Percentiles rank a stretch among this genome's conserved stretches.
These are phyloP conservation scores for Xylariaceae sp. DNA, from an alignment of 2,329 filamentous ascomycete genomes.

Conservation along the genomic window DNA sequence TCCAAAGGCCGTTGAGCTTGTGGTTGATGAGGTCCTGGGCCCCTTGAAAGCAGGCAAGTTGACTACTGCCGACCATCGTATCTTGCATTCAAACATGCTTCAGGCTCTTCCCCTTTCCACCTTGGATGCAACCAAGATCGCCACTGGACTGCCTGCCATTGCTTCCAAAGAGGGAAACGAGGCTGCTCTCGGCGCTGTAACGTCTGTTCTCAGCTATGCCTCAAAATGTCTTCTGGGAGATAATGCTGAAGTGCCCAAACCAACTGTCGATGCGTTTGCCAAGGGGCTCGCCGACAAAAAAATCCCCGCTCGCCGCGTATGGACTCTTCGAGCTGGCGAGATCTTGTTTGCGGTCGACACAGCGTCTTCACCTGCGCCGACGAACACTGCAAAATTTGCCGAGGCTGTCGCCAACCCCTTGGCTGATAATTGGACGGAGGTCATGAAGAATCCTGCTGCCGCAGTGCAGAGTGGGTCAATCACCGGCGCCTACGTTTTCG, in stretches of 20 bases:
- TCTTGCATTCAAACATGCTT: slow-evolving; percentile 80
- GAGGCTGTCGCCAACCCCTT: slow-evolving; percentile 55
- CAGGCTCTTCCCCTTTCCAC: slow-evolving; percentile 59
- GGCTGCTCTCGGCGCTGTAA: slow-evolving; percentile 71
- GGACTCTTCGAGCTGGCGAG: slow-evolving; percentile 73
- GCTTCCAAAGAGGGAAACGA: slow-evolving; percentile 89
- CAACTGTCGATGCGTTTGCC: slow-evolving; percentile 65
- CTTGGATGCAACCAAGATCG: slow-evolving; percentile 64
- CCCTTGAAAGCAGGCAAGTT: slow-evolving; percentile 84
- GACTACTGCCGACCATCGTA: slow-evolving; percentile 78
- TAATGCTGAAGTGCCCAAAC: slow-evolving; percentile 60
- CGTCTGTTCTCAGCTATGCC: slow-evolving; percentile 67
- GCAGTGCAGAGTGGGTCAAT: slow-evolving; percentile 82
- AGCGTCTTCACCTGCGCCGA: slow-evolving; percentile 44
- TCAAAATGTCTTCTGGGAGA: slow-evolving; percentile 61
- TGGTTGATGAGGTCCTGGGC: slow-evolving; percentile 72
- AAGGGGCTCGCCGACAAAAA: slow-evolving; percentile 90
- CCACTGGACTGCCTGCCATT: slow-evolving; percentile 63
- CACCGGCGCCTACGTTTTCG: slow-evolving; percentile 72
- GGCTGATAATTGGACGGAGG: slow-evolving; percentile 72
- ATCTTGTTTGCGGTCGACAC: slow-evolving; percentile 59
- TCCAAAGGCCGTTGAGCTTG: slow-evolving; percentile 57
- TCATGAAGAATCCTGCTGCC: slow-evolving; percentile 71
- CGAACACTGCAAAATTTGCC: slow-evolving; percentile 48
- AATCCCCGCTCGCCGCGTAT: slow-evolving; percentile 70